A percentile compares a stretch with the other conserved stretches of the same genome.
These are phyloP conservation scores for Adansonia grandidieri DNA, from an alignment of 441 rosid genomes.

Conservation along the genomic window DNA sequence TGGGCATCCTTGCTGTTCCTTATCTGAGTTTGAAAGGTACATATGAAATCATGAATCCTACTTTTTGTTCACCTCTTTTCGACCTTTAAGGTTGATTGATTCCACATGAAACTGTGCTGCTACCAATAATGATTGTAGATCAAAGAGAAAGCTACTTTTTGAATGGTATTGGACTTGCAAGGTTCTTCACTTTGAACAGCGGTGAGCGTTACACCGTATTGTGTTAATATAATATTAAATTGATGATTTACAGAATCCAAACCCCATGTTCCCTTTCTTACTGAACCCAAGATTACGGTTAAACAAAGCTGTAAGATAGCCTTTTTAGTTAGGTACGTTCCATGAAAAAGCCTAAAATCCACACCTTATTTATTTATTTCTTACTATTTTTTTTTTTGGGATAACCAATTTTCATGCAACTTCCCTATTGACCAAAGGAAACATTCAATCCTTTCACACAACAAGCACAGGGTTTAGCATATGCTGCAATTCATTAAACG, in stretches of 20 bases:
- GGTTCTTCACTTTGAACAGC: background rate
- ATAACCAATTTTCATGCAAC: no score
- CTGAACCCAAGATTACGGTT: background rate
- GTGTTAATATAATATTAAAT: background rate
- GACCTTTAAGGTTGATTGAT: background rate
- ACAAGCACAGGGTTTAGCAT: no score
- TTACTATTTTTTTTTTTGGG: no score
- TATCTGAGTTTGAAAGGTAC: background rate
- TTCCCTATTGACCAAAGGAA: no score
- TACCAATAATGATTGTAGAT: constrained; percentile 13
- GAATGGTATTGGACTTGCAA: background rate
- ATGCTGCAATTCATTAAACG: no score
- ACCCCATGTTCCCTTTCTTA: background rate
- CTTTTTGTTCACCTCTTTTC: background rate
- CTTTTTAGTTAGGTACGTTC: background rate
- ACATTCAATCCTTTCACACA: no score
- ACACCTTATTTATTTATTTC: no score
- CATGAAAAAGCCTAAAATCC: background rate
- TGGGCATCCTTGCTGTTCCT: background rate
- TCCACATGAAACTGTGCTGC: background rate
- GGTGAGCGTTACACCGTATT: background rate
- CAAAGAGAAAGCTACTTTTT: background rate
- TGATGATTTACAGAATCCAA: background rate
- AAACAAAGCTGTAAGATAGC: background rate
- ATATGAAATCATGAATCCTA: background rate